Conservation (phyloP, 2,329 filamentous ascomycete genomes). For the Colletotrichum gloeosporioides region DNA sequence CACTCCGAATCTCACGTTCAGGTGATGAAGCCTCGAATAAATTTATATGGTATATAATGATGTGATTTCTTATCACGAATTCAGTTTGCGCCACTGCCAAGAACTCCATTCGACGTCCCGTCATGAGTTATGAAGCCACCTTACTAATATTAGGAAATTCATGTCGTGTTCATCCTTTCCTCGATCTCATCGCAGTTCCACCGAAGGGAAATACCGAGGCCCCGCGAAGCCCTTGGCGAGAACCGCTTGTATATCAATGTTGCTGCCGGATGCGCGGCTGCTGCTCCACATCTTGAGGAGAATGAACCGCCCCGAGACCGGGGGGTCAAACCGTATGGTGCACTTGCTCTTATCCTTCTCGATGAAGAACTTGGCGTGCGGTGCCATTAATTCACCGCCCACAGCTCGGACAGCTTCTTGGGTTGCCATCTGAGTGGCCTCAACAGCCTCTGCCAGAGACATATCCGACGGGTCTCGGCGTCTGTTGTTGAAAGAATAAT, state of each 20-base stretch:
- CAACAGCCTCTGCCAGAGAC: slow-evolving; percentile 43
- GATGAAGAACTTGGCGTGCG: slow-evolving; percentile 85
- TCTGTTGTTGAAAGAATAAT: slow-evolving; percentile 26
- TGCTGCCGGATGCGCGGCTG: slow-evolving; percentile 65
- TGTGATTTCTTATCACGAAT: background rate
- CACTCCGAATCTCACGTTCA: background rate
- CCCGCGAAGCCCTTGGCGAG: slow-evolving; percentile 85
- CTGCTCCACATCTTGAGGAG: slow-evolving; percentile 91
- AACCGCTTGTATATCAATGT: slow-evolving; percentile 90
- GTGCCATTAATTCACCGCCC: slow-evolving; percentile 67
- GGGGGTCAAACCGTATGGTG: slow-evolving; percentile 84
- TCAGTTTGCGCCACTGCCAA: background rate
- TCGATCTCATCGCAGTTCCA: slow-evolving; percentile 59
- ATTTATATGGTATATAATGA: slow-evolving; percentile 9
- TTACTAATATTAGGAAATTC: background rate
- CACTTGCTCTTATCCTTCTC: slow-evolving; percentile 83
- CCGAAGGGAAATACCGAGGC: slow-evolving; percentile 79
- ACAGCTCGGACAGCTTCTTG: slow-evolving; percentile 63
- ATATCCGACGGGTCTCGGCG: slow-evolving; percentile 27
- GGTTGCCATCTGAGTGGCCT: slow-evolving; percentile 57
- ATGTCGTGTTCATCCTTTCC: background rate
- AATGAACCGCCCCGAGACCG: slow-evolving; percentile 82
- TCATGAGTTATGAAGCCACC: background rate
- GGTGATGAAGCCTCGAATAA: background rate
- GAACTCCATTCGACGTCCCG: background rate